phyloP scores from a whole-genome alignment of 148 eudicot species.

The Dysphania ambrosioides region DNA sequence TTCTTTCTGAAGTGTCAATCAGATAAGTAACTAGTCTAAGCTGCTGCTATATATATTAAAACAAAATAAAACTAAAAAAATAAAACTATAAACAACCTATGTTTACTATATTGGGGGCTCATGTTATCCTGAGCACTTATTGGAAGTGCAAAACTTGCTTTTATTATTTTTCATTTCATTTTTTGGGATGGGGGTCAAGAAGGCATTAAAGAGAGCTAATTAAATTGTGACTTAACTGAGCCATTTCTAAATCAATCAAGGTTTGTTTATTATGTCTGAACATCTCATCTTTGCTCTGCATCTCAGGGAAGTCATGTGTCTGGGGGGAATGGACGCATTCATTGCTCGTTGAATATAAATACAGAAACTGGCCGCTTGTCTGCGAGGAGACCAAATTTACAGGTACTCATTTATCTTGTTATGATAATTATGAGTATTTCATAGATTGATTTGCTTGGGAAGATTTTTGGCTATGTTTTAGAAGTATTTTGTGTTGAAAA shows the following conservation, averaged over 20 bases:
- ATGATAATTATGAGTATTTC: not conserved
- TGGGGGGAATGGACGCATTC: slow-evolving; percentile 83
- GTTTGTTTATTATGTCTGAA: slow-evolving; percentile 10
- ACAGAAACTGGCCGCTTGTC: slow-evolving; percentile 97
- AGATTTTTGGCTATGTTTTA: not conserved
- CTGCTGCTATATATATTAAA: no score
- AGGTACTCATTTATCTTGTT: slow-evolving; percentile 41
- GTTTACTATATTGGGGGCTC: no score
- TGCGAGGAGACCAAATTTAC: slow-evolving; percentile 97
- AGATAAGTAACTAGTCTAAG: no score
- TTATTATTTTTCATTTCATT: no score
- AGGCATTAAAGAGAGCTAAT: not conserved
- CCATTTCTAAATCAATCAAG: slow-evolving; percentile 17
- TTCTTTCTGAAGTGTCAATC: no score
- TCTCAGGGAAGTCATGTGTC: slow-evolving; percentile 76
- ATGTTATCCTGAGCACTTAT: no score
- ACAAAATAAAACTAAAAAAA: no score
- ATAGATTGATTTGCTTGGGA: not conserved
- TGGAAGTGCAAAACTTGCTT: no score
- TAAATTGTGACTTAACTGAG: not conserved
- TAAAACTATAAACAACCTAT: no score
- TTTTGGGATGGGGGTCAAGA: no score
- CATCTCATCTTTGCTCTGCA: slow-evolving; percentile 16
- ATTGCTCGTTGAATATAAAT: slow-evolving; percentile 95
- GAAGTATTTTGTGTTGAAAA: not conserved